Percentiles rank a stretch among this genome's conserved stretches.
phyloP scores from a whole-genome alignment of 805 yeast species.

The Crinitomyces ghanaensis region DNA sequence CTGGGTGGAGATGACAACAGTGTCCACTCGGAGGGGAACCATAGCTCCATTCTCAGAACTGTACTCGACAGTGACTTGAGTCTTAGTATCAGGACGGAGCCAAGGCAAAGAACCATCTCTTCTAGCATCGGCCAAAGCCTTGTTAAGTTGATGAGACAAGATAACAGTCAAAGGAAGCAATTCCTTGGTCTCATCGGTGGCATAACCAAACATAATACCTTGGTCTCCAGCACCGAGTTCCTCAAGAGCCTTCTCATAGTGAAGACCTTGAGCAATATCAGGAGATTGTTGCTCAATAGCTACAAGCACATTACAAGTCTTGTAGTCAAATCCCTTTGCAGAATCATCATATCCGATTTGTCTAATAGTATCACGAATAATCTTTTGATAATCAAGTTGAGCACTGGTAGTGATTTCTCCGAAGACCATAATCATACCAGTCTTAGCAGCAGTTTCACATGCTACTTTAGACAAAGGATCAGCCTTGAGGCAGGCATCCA shows the following conservation, averaged over 20 bases:
- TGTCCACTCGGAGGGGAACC: constrained; percentile 92
- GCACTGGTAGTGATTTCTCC: constrained; percentile 99
- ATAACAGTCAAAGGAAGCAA: constrained; percentile 89
- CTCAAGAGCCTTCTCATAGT: constrained; percentile 87
- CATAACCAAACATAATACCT: constrained; percentile 99
- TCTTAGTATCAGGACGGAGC: constrained; percentile 99
- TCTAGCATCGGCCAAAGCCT: constrained; percentile 94
- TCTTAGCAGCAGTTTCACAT: constrained; percentile 98
- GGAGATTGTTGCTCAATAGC: constrained; percentile 99
- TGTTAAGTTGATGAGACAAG: constrained; percentile 91
- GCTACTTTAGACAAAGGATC: constrained; percentile 99
- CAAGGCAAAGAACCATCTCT: constrained; percentile 89
- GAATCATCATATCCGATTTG: constrained; percentile 96
- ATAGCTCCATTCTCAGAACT: constrained; percentile 90
- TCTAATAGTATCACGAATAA: constrained; percentile 96
- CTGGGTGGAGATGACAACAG: constrained; percentile 94
- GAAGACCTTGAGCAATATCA: constrained; percentile 99
- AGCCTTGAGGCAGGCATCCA: constrained; percentile 90
- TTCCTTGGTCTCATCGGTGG: constrained; percentile 98
- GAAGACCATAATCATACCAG: constrained; percentile 98
- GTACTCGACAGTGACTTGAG: constrained; percentile 98
- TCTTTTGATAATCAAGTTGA: constrained; percentile 87
- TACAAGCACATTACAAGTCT: constrained; percentile 96
- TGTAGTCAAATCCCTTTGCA: constrained; percentile 96
- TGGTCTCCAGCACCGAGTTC: constrained; percentile 99